Conservation (phyloP, 2,329 filamentous ascomycete genomes). For the Xylaria sp. region DNA sequence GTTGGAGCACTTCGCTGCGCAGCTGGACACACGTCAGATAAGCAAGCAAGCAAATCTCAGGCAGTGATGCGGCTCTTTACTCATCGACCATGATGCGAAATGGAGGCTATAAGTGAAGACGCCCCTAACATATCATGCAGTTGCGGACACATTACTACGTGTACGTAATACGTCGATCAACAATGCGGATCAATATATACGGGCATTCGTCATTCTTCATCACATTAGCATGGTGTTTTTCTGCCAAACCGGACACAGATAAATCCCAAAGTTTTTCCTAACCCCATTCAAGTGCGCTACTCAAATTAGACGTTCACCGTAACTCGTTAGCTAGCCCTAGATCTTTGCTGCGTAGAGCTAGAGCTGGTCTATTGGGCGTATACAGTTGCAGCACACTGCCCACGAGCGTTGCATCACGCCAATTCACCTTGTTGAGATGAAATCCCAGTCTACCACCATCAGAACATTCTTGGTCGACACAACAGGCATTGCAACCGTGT, state of each 20-base stretch:
- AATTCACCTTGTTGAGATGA: slow-evolving; percentile 7
- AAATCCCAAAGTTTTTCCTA: not conserved
- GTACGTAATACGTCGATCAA: slow-evolving; percentile 5
- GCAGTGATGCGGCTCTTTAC: slow-evolving; percentile 8
- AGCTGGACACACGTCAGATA: slow-evolving; percentile 7
- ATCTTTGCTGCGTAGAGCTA: not conserved
- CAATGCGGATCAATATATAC: not conserved
- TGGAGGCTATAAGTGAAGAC: not conserved
- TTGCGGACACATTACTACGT: slow-evolving; percentile 6
- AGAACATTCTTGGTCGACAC: slow-evolving; percentile 4
- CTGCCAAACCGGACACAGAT: not conserved
- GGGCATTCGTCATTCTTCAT: not conserved
- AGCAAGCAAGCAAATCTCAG: slow-evolving; percentile 12
- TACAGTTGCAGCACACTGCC: slow-evolving; percentile 19
- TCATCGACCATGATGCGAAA: not conserved
- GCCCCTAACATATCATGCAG: not conserved
- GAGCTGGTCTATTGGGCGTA: slow-evolving; percentile 6
- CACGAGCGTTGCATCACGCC: slow-evolving; percentile 16
- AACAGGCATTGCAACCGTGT: not conserved
- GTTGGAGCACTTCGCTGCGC: slow-evolving; percentile 3
- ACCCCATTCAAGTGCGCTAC: no score
- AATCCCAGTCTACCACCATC: slow-evolving; percentile 7
- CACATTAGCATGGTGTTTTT: not conserved
- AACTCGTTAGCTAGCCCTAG: not conserved
- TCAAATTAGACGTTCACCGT: slow-evolving; percentile 10